Evolutionary conservation across 306 rosid species (phyloP).

Genomic region (Mimosa bimucronata): DNA sequence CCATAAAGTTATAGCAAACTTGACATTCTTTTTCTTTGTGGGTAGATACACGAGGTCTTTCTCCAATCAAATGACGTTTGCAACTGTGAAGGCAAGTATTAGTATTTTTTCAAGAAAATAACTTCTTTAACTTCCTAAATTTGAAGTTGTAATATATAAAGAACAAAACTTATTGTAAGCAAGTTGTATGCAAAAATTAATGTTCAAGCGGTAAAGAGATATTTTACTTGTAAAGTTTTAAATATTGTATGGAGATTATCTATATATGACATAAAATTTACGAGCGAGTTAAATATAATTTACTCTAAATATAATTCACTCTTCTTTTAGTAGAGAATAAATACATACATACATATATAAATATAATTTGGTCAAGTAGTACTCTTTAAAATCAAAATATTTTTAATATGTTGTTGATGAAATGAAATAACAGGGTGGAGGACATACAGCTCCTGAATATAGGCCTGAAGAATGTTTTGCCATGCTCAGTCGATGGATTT

Average conservation of each 20-base stretch:
- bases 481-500: constrained; percentile 60
- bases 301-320: too few relatives aligned
- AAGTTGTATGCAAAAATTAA: too few relatives aligned
- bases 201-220: too few relatives aligned
- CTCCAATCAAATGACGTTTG: constrained; percentile 71
- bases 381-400: background rate
- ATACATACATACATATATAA: too few relatives aligned
- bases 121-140: too few relatives aligned
- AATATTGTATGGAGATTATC: too few relatives aligned
- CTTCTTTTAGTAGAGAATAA: too few relatives aligned
- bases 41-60: constrained; percentile 65
- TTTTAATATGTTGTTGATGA: background rate
- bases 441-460: constrained; percentile 66
- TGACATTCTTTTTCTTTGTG: background rate
- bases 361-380: too few relatives aligned
- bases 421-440: constrained; percentile 55
- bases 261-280: background rate
- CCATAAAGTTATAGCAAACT: background rate
- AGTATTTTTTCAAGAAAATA: background rate
- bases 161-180: too few relatives aligned
- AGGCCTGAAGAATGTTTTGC: constrained; percentile 52
- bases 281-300: background rate
- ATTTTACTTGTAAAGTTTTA: too few relatives aligned
- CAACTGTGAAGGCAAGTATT: constrained; percentile 68
- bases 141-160: too few relatives aligned